Evolutionary conservation across 2,329 filamentous ascomycete species (phyloP), one percentile per base, ranked within the genome.

Genomic region (Ambrosiella xylebori): DNA sequence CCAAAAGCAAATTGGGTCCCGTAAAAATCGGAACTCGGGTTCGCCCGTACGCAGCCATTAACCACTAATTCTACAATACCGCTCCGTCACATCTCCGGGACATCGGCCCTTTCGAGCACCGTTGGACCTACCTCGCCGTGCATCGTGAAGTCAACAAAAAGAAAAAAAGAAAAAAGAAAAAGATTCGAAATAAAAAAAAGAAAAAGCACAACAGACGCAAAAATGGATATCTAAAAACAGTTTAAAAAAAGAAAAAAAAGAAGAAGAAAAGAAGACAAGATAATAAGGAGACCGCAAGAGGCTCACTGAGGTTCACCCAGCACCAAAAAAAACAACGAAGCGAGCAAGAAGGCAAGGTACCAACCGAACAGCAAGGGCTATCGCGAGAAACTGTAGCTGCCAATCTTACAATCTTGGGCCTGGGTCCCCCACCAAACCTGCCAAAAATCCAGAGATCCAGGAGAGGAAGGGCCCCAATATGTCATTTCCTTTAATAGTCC

Each of bases 101-200:
- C 17, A 36, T 47, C 5, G n/a, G 8, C n/a, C 44, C 44, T 37
- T n/a, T 78, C 68, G 81, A 74, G 70, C 81, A 75, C 78, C 80
- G 61, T 56, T 61, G 58, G 39, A 57, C 54, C 59, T 37, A 58
- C 52, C 56, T 54, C 40, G 39, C 44, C 50, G 59, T 63, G 56
- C 58, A 61, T 49, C 50, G 54, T 53, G 37, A 50, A 52, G 38
- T 56, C 52, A 52, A 40, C 51, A 57, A 53, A 44, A 57, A 56
- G 45, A 50, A 38, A 53, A 41, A 13, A 39, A 40, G 40, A 55
- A 44, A 35, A 58, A 55, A 51, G 49, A 39, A 55, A 27, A 27
- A 3, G 27, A 27, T 3, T 27, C 27, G 27, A 27, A 27, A 27
- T 27, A 19, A 19, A 27, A 27, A 57, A 57, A 51, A 50, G 37